phyloP scores from a whole-genome alignment of 306 rosid genomes.

The Arachis stenosperma region DNA sequence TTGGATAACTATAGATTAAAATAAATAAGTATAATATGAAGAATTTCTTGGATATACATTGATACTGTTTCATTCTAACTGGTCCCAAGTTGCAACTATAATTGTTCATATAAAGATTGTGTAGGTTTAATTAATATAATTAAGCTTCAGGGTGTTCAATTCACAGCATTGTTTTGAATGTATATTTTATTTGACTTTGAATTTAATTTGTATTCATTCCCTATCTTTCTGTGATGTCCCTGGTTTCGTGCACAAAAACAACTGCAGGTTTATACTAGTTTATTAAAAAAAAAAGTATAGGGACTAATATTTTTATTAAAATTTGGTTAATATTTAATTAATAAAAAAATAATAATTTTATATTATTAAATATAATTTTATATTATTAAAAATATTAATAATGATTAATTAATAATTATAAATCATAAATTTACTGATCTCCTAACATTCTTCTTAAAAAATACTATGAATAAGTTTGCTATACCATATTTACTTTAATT shows the following conservation, averaged over 20 bases:
- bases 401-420: too few species aligned
- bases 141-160: neutral
- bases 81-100: conserved; percentile 24
- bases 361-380: too few species aligned
- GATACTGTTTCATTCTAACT: neutral
- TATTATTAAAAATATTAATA: too few species aligned
- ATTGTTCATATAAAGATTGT: conserved; percentile 13
- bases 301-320: too few species aligned
- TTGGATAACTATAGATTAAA: conserved; percentile 8
- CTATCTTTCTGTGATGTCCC: conserved; percentile 7
- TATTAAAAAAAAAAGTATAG: neutral
- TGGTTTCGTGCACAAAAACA: conserved; percentile 6
- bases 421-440: too few species aligned
- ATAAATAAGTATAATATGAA: neutral
- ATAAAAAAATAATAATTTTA: too few species aligned
- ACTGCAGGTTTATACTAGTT: neutral
- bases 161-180: neutral
- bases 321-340: too few species aligned
- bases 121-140: neutral
- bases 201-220: neutral
- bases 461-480: too few species aligned
- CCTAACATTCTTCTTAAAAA: too few species aligned
- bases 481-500: too few species aligned
- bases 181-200: neutral
- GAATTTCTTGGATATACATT: neutral